Base-by-base conservation (phyloP, 2,329 filamentous ascomycete species). In the Simplicillium aogashimaense region DNA sequence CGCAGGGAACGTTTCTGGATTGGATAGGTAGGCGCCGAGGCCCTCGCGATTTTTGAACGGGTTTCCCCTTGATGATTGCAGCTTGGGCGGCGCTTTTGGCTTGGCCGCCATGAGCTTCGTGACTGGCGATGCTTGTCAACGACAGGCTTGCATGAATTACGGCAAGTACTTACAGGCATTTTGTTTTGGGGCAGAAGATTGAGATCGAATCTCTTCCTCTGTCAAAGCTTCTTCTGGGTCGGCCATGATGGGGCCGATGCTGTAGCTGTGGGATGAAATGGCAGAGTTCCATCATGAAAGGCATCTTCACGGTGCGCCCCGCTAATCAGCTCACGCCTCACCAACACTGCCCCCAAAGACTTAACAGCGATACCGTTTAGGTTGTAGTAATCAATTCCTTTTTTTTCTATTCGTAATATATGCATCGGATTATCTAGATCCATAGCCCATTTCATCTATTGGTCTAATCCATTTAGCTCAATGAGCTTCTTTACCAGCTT, bases 381-480 rank as follows among this genome's bases (percentile, higher is more conserved):
- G 13, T 12, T 12, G 11, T 32, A 30, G 6, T 32, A 32, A 32
- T 7, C 15, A 13, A 32, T 32, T 32, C 6, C 30, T 32, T 32
- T 32, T 30, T n/a, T n/a, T 6, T 32, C 12, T n/a, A 32, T 9
- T 12, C 11, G 15, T 32, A 32, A 32, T n/a, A 12, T 32, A 32
- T 32, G 30, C 15, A 12, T 15, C 30, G 7, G 13, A 32, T 32
- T n/a, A 32, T 15, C 30, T 15, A 25, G 20, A 32, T 32, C 30
- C 30, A 15, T 16, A 2, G 7, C 34, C 32, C n/a, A 6, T 13
- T 30, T 12, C 15, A 12, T 45, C 50, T 55, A 78, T 43, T 71
- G 71, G 69, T 94, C 87, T 63, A 94, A 62, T 2, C 92, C 92
- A 65, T 97, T 88, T 52, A 94, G 72, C 62, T 95, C 86, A 51